Evolutionary conservation across 345 rosid species (phyloP).

Genomic region (Durio zibethinus): DNA sequence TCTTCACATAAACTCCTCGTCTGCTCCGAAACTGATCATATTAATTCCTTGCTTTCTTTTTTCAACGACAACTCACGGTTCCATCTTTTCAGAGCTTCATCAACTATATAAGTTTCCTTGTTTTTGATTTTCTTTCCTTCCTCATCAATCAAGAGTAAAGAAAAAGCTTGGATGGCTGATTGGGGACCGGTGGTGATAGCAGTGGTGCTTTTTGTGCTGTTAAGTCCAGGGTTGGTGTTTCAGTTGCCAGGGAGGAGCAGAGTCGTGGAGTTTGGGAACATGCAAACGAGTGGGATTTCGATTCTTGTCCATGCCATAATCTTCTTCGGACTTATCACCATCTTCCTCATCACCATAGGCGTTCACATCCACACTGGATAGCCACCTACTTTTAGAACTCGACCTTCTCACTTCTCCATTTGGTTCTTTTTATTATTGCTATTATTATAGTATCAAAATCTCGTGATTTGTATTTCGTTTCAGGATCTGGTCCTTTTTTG

Average conservation of each 20-base stretch:
- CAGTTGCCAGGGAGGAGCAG: constrained; percentile 72
- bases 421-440: neutral
- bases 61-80: neutral
- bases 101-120: neutral
- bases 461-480: neutral
- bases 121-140: neutral
- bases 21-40: neutral
- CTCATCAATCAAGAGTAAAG: neutral
- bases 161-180: constrained; percentile 52
- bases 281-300: constrained; percentile 74
- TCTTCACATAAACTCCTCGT: neutral
- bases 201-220: constrained; percentile 70
- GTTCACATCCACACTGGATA: constrained; percentile 70
- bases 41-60: neutral
- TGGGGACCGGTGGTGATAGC: constrained; percentile 95
- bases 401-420: neutral
- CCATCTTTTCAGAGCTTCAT: neutral
- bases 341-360: constrained; percentile 66
- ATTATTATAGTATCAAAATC: neutral
- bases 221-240: constrained; percentile 77
- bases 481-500: neutral
- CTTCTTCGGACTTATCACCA: constrained; percentile 76
- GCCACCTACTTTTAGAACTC: neutral
- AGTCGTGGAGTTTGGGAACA: constrained; percentile 57
- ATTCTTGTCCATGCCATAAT: constrained; percentile 72